Evolutionary conservation across 192 early-diverging fungal genomes (phyloP).

Genomic region (Coemansia brasiliensis): DNA sequence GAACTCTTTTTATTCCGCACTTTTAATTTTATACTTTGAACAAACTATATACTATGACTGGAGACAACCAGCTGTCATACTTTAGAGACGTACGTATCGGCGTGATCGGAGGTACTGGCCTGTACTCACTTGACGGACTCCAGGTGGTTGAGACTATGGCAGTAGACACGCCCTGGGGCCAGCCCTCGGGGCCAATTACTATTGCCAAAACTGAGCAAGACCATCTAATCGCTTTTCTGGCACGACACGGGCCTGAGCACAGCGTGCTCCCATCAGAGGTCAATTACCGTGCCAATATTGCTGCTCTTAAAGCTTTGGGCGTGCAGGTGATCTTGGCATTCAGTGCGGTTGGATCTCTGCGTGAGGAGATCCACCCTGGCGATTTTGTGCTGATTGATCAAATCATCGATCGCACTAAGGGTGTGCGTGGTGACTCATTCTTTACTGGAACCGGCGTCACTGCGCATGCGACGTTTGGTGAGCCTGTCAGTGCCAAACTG

Average conservation of each 20-base stretch:
- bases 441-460: conserved; percentile 90
- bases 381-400: conserved; percentile 96
- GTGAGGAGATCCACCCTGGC: conserved; percentile 88
- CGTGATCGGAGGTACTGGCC: conserved; percentile 93
- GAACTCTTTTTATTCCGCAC: conserved; percentile 1
- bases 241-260: conserved; percentile 93
- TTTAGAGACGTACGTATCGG: conserved; percentile 74
- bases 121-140: conserved; percentile 84
- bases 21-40: not conserved
- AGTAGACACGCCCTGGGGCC: conserved; percentile 89
- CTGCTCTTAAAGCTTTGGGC: conserved; percentile 92
- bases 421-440: conserved; percentile 88
- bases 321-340: conserved; percentile 92
- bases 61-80: conserved; percentile 1
- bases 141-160: conserved; percentile 78
- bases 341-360: conserved; percentile 94
- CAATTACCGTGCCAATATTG: conserved; percentile 95
- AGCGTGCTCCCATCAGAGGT: conserved; percentile 84
- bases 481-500: conserved; percentile 83
- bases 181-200: conserved; percentile 83
- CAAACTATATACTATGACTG: conserved; percentile 4
- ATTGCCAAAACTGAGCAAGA: conserved; percentile 70
- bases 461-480: conserved; percentile 90
- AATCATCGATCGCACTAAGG: conserved; percentile 98
- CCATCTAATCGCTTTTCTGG: conserved; percentile 90